Percentiles rank a stretch among this genome's conserved stretches.
Evolutionary conservation across 2,329 filamentous ascomycete genomes (phyloP).

Genomic region (Eutypa lata): DNA sequence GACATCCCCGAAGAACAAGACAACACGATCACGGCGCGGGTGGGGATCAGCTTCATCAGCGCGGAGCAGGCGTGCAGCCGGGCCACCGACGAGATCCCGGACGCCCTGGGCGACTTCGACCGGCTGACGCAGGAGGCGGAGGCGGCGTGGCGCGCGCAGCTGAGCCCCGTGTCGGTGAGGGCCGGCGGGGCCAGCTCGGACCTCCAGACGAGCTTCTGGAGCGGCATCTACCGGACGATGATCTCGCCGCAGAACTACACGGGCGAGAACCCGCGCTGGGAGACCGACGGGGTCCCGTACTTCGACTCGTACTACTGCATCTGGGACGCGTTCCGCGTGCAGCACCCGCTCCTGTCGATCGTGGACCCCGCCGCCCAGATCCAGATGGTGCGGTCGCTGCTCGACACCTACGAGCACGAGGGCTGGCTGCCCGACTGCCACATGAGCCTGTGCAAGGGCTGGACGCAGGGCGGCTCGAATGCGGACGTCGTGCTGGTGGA

Average conservation of each 20-base stretch:
- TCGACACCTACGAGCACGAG: constrained; percentile 63
- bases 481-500: constrained; percentile 62
- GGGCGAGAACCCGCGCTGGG: constrained; percentile 61
- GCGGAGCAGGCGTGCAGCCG: constrained; percentile 58
- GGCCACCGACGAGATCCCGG: constrained; percentile 59
- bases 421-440: constrained; percentile 67
- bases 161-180: constrained; percentile 51
- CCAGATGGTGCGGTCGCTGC: constrained; percentile 59
- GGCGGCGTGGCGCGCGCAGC: constrained; percentile 54
- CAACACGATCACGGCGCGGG: constrained; percentile 52
- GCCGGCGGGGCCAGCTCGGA: constrained; percentile 44
- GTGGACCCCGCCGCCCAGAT: constrained; percentile 58
- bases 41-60: constrained; percentile 64
- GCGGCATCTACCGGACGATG: constrained; percentile 57
- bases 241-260: constrained; percentile 66
- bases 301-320: constrained; percentile 57
- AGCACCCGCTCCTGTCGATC: constrained; percentile 62
- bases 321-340: constrained; percentile 63
- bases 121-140: constrained; percentile 46
- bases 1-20: constrained; percentile 24
- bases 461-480: constrained; percentile 66
- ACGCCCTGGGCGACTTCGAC: constrained; percentile 55
- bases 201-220: constrained; percentile 59
- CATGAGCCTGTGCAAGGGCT: constrained; percentile 65
- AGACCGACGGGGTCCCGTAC: constrained; percentile 55